Evolutionary conservation across 2,329 filamentous ascomycete genomes (phyloP).

Genomic region (Pseudopithomyces maydicus): DNA sequence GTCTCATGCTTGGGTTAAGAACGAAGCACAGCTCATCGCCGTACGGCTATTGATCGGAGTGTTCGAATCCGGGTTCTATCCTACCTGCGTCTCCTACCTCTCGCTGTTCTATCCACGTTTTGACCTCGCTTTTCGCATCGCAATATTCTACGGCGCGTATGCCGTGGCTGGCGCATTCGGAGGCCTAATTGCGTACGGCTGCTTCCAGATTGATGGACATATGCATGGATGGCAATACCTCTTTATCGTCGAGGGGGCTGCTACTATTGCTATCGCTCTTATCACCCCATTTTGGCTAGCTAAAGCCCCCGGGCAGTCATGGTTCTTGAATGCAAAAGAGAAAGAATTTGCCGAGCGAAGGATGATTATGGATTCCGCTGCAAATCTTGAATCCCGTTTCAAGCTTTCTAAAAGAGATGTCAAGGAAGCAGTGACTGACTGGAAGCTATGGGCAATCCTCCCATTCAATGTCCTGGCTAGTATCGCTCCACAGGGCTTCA

Average conservation of each 20-base stretch:
- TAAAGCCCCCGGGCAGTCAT: slow-evolving; percentile 32
- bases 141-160: slow-evolving; percentile 51
- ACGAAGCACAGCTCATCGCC: slow-evolving; percentile 21
- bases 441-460: slow-evolving; percentile 29
- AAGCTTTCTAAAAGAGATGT: slow-evolving; percentile 22
- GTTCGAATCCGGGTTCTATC: slow-evolving; percentile 61
- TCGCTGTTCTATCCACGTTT: slow-evolving; percentile 54
- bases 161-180: slow-evolving; percentile 50
- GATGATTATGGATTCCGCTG: slow-evolving; percentile 21
- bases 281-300: slow-evolving; percentile 34
- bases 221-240: slow-evolving; percentile 56
- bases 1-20: slow-evolving; percentile 28
- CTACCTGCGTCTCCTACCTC: slow-evolving; percentile 59
- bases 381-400: slow-evolving; percentile 9
- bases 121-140: slow-evolving; percentile 51
- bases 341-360: slow-evolving; percentile 19
- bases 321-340: slow-evolving; percentile 45
- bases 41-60: slow-evolving; percentile 43
- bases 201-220: slow-evolving; percentile 54
- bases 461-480: slow-evolving; percentile 51
- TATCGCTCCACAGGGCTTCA: slow-evolving; percentile 40
- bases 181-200: slow-evolving; percentile 47
- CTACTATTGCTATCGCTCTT: slow-evolving; percentile 37
- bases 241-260: slow-evolving; percentile 49
- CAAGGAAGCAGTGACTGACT: slow-evolving; percentile 22